Conservation (phyloP, 1,284 basidiomycete species). For the Limonomyces culmigenus region DNA sequence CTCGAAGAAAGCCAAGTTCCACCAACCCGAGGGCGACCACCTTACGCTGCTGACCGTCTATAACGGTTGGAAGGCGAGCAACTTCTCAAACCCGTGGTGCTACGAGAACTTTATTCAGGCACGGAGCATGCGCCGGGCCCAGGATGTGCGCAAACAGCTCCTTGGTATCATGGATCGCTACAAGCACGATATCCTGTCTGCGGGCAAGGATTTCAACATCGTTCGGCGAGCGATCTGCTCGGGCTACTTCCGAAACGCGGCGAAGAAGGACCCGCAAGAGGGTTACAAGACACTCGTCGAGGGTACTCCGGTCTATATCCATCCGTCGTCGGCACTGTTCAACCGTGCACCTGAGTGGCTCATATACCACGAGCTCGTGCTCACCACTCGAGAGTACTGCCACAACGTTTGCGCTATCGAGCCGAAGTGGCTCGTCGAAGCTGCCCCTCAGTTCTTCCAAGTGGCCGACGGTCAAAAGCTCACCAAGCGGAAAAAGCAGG, state of each 20-base stretch:
- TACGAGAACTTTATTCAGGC: constrained; percentile 98
- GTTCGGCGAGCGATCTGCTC: constrained; percentile 94
- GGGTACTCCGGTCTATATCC: constrained; percentile 94
- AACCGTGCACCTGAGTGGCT: constrained; percentile 79
- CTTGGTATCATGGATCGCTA: constrained; percentile 99
- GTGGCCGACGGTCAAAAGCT: constrained; percentile 93
- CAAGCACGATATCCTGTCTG: constrained; percentile 88
- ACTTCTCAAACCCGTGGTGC: constrained; percentile 94
- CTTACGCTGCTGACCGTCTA: constrained; percentile 92
- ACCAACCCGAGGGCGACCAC: constrained; percentile 96
- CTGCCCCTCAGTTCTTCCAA: constrained; percentile 96
- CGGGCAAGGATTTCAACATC: constrained; percentile 84
- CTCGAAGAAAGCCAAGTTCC: constrained; percentile 97
- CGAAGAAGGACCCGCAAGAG: constrained; percentile 89
- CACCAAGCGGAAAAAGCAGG: constrained; percentile 91
- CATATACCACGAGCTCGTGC: constrained; percentile 62
- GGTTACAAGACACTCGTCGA: constrained; percentile 99
- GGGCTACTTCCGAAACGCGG: constrained; percentile 91
- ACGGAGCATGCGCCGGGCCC: constrained; percentile 90
- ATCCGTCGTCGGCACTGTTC: constrained; percentile 94
- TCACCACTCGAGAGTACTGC: constrained; percentile 82
- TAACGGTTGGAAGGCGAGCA: constrained; percentile 94
- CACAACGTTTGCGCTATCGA: constrained; percentile 94
- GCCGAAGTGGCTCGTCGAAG: constrained; percentile 97
- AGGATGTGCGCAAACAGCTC: constrained; percentile 94